Conservation (phyloP, 805 yeast species). For the Wickerhamiella domercqiae region DNA sequence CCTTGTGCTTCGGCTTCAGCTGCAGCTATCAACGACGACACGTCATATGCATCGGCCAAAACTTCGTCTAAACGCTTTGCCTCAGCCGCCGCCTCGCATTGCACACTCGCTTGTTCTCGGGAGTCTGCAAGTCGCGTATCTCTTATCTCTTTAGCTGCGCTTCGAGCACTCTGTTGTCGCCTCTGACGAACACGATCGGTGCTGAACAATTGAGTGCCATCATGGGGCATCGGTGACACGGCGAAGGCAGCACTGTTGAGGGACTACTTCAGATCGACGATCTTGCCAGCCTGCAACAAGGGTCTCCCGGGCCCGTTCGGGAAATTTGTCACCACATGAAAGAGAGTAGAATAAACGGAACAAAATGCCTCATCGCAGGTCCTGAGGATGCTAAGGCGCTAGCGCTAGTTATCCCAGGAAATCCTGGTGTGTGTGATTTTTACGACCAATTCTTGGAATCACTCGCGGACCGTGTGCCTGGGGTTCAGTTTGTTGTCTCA, state of each 20-base stretch:
- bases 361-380: too few relatives aligned
- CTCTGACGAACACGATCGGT: not conserved
- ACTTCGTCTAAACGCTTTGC: not conserved
- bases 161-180: not conserved
- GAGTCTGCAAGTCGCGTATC: not conserved
- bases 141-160: not conserved
- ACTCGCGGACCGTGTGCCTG: slow-evolving; percentile 30
- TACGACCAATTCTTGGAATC: slow-evolving; percentile 39
- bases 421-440: slow-evolving; percentile 58
- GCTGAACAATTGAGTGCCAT: not conserved
- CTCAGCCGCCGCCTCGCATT: not conserved
- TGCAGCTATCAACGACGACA: not conserved
- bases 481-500: slow-evolving; percentile 39
- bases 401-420: slow-evolving; percentile 55
- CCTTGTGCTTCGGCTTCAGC: too few relatives aligned
- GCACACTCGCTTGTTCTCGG: not conserved
- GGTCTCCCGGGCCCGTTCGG: too few relatives aligned
- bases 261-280: too few relatives aligned
- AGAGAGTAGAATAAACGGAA: too few relatives aligned
- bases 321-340: too few relatives aligned
- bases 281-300: too few relatives aligned
- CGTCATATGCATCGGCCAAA: not conserved
- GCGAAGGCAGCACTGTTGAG: too few relatives aligned
- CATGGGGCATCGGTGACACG: not conserved
- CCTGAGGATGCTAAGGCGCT: too few relatives aligned